Evolutionary conservation across 495 filamentous ascomycete species (phyloP), one percentile per base, ranked within the genome.

Genomic region (Cenococcum geophilum): DNA sequence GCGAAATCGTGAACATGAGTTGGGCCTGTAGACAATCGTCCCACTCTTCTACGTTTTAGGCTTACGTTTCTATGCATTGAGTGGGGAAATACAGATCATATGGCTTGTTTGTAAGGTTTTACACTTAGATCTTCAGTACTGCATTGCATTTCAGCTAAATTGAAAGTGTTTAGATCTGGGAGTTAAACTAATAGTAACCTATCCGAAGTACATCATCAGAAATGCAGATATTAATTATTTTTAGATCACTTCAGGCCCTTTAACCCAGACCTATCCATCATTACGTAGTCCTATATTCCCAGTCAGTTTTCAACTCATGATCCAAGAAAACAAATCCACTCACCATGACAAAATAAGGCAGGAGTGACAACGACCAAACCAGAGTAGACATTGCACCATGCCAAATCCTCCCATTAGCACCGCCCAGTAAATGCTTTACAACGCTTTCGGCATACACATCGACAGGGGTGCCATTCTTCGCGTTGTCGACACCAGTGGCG

Each of bases 401-500:
- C 42, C 16, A 58, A 34, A 45, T 58, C 56, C 18, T 49, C 3
- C 56, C 40, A 8, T 40, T 20, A 12, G 16, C 43, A 9, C 58
- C 58, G 20, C 35, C 32, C 16, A 62, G n/a, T 4, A 57, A 11
- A 47, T 62, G 37, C 35, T 48, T 53, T 25, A 57, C 51, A 9
- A 62, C 52, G 4, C 22, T 34, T 35, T 56, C 42, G n/a, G 52
- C 22, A 50, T 21, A 56, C 20, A 62, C 40, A 34, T 52, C 27
- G 27, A 45, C 22, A 6, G 45, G 16, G 18, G 45, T 49, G 8
- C 45, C 45, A 49, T 14, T 14, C 45, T 42, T 32, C 18, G 34
- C 37, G 22, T 23, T 25, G 8, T 45, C 37, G 2, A 5, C 35
- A 1, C 37, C 42, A 16, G 11, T n/a, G 1, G 35, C n/a, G 21